Base-by-base conservation (phyloP, 106 monocot species). In the Dioscorea dumetorum region DNA sequence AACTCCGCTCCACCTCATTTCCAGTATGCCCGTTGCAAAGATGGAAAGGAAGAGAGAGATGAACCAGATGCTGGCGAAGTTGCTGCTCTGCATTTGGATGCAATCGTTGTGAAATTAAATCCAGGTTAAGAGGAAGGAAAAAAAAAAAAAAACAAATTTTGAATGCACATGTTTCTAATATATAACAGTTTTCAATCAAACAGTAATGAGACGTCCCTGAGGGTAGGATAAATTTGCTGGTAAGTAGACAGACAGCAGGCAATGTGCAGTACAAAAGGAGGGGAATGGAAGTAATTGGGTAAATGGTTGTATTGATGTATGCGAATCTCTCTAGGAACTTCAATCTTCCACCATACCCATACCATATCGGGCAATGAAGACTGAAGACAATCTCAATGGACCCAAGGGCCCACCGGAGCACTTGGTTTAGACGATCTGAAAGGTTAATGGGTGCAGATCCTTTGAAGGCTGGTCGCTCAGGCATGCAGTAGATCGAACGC, bases 1-100 rank as follows among this genome's bases (percentile, higher is more conserved):
- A 17, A 95, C 90, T 11, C 94, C 91, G 50, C 94, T 95, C 94
- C 91, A 95, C 72, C 94, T 80, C 94, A 95, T 95, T 70, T 95
- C 94, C 49, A 95, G 70, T 3, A 95, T 88, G 23, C 88, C 94
- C 11, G 94, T 95, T 17, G 91, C 91, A 13, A 95, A 90, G 68
- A 91, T 91, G 41, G 90, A 95, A 62, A 95, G 61, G 72, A 91
- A 95, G 81, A 95, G 94, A 33, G 81, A 83, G 50, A 95, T 91
- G 70, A 95, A 95, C 90, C 94, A 95, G 49, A 91, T 85, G 71
- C 94, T 90, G 24, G 87, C 94, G 32, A 90, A 22, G 60, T 87
- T 90, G 49, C 90, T 94, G 61, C 90, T 94, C 94, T 94, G 90
- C 59, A 81, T 67, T 12, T 31, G 4, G 56, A 56, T 16, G 33